These are phyloP conservation scores for Lodderomyces margitis DNA, from an alignment of 1,139 yeast species.

Conservation along the genomic window DNA sequence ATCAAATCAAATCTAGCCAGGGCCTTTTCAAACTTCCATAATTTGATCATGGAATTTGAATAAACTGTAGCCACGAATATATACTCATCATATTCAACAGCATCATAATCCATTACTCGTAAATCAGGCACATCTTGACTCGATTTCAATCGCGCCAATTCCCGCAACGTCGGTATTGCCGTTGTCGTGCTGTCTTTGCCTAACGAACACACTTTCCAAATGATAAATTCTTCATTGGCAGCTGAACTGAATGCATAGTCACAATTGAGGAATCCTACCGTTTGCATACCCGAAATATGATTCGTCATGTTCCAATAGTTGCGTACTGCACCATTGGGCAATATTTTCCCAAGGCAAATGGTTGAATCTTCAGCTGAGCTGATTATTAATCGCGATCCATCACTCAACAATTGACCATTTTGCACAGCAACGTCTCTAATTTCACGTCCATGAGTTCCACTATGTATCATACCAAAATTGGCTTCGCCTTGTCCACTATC, in stretches of 20 bases:
- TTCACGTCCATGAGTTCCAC: constrained; percentile 91
- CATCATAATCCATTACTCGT: constrained; percentile 81
- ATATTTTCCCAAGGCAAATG: constrained; percentile 54
- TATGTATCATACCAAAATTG: constrained; percentile 30
- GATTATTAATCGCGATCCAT: constrained; percentile 43
- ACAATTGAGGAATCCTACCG: constrained; percentile 58
- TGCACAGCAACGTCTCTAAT: constrained; percentile 64
- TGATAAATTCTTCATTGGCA: constrained; percentile 83
- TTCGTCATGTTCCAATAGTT: constrained; percentile 65
- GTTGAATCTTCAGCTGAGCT: constrained; percentile 92
- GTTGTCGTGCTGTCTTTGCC: constrained; percentile 16
- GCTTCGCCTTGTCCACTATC: constrained; percentile 5
- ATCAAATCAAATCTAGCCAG: constrained; percentile 38
- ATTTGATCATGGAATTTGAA: constrained; percentile 75
- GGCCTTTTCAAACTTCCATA: constrained; percentile 53
- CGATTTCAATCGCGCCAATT: constrained; percentile 49
- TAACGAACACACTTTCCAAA: constrained; percentile 61
- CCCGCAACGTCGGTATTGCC: constrained; percentile 40
- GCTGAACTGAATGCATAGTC: constrained; percentile 60
- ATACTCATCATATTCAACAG: constrained; percentile 46
- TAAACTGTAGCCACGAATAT: constrained; percentile 68
- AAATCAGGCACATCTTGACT: constrained; percentile 64
- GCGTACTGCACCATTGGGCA: constrained; percentile 37
- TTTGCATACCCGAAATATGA: constrained; percentile 88
- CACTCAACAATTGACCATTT: constrained; percentile 12